Percentiles rank a stretch among this genome's conserved stretches.
phyloP scores from a whole-genome alignment of 495 filamentous ascomycete genomes.

The Cercophora scortea region DNA sequence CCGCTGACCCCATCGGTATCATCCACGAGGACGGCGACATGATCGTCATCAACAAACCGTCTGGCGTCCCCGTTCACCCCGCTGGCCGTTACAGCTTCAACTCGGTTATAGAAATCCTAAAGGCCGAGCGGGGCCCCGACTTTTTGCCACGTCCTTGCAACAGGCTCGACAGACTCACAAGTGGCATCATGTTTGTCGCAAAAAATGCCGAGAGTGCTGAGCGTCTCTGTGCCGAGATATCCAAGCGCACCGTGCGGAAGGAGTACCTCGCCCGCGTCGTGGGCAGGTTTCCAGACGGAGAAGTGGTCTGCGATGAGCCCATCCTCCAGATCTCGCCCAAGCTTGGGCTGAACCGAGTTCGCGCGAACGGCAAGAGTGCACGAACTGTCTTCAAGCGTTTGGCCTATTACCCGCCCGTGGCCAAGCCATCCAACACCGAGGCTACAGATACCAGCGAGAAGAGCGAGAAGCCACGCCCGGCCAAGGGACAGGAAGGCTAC shows the following conservation, averaged over 20 bases:
- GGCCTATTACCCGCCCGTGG: slow-evolving; percentile 66
- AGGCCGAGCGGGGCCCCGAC: slow-evolving; percentile 58
- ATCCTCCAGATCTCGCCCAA: slow-evolving; percentile 93
- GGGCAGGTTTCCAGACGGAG: slow-evolving; percentile 78
- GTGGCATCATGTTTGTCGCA: slow-evolving; percentile 95
- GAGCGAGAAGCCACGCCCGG: slow-evolving; percentile 9
- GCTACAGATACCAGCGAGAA: neutral
- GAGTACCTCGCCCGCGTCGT: slow-evolving; percentile 91
- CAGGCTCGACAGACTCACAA: slow-evolving; percentile 86
- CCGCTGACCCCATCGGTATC: slow-evolving; percentile 66
- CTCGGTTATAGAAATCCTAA: slow-evolving; percentile 87
- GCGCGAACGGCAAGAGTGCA: slow-evolving; percentile 84
- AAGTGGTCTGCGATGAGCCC: slow-evolving; percentile 83
- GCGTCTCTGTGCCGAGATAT: slow-evolving; percentile 61
- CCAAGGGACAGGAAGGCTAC: slow-evolving; percentile 55
- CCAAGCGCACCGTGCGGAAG: slow-evolving; percentile 71
- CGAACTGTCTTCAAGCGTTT: slow-evolving; percentile 83
- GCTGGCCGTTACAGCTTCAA: slow-evolving; percentile 95
- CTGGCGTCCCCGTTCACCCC: slow-evolving; percentile 89
- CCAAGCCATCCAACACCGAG: no score
- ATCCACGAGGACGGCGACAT: slow-evolving; percentile 87
- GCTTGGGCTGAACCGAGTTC: slow-evolving; percentile 83
- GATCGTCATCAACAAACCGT: slow-evolving; percentile 93
- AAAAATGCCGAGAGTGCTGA: slow-evolving; percentile 78
- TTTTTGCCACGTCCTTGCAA: slow-evolving; percentile 82